A percentile compares a stretch with the other conserved stretches of the same genome.
These are phyloP conservation scores for Porphyrellus cyaneotinctus DNA, from an alignment of 768 basidiomycete species.

Conservation along the genomic window DNA sequence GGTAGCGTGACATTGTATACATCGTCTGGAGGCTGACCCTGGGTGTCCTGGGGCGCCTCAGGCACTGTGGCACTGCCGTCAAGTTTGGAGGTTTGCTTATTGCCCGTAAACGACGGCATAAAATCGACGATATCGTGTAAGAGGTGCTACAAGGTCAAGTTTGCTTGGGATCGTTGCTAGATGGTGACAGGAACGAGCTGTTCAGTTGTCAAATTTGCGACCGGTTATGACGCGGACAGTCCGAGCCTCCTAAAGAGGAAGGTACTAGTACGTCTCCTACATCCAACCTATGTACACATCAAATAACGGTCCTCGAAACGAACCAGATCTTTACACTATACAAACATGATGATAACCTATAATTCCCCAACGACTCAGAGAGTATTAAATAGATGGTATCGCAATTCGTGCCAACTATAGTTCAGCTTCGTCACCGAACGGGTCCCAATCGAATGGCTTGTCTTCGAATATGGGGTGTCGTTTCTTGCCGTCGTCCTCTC, in stretches of 20 bases:
- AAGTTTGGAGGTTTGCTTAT: neutral
- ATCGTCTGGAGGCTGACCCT: constrained; percentile 34
- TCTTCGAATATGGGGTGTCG: constrained; percentile 25
- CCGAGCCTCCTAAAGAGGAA: neutral
- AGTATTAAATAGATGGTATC: neutral
- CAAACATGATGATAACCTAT: constrained; percentile 6
- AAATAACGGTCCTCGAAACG: neutral
- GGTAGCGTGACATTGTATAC: constrained; percentile 63
- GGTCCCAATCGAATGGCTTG: constrained; percentile 31
- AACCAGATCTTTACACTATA: constrained; percentile 1
- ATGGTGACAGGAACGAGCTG: neutral
- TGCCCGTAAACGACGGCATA: neutral
- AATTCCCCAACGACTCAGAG: too few species aligned
- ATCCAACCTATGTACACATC: too few species aligned
- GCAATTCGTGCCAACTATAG: constrained; percentile 1
- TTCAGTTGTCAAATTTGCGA: neutral
- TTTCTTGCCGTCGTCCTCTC: constrained; percentile 1
- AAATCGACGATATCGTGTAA: neutral
- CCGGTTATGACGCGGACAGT: too few species aligned
- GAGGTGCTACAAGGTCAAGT: neutral
- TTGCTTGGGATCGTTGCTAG: neutral
- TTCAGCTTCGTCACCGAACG: constrained; percentile 28
- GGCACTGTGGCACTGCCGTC: neutral
- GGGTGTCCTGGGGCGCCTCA: constrained; percentile 1
- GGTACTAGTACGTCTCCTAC: neutral